Percentiles rank a stretch among this genome's conserved stretches.
Evolutionary conservation across 352 stramenopile species (phyloP).

Genomic region (Pythium scleroteichum): DNA sequence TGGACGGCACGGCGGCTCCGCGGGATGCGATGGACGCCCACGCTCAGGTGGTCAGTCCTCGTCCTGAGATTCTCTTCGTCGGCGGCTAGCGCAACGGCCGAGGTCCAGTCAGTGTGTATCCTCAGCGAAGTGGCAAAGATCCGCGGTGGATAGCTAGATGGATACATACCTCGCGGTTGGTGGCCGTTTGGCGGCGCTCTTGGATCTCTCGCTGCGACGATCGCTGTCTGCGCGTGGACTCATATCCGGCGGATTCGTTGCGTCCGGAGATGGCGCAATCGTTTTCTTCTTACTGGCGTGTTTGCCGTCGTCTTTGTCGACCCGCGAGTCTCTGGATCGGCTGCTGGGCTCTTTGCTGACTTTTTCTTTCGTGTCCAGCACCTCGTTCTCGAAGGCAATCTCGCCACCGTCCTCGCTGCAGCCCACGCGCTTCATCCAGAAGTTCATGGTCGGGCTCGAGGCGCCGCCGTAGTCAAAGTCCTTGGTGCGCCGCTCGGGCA

Average conservation of each 20-base stretch:
- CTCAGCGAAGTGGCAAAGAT: background rate
- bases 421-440: constrained; percentile 57
- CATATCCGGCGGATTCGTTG: constrained; percentile 1
- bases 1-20: background rate
- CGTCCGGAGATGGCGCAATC: constrained; percentile 2
- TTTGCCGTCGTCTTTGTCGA: background rate
- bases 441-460: constrained; percentile 51
- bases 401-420: constrained; percentile 51
- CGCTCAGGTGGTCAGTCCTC: constrained; percentile 11
- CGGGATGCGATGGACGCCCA: background rate
- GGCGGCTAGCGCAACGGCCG: constrained; percentile 5
- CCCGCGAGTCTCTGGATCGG: background rate
- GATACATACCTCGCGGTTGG: constrained; percentile 53
- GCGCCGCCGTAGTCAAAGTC: constrained; percentile 70
- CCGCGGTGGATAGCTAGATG: background rate
- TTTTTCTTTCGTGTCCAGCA: constrained; percentile 2
- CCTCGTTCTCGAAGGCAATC: constrained; percentile 54
- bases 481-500: constrained; percentile 77
- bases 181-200: constrained; percentile 55
- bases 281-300: constrained; percentile 16
- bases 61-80: constrained; percentile 18
- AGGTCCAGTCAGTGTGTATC: background rate
- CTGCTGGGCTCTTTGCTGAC: background rate
- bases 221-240: too few relatives aligned
- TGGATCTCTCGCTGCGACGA: constrained; percentile 29